phyloP scores from a whole-genome alignment of 139 green algal genomes.

The Monoraphidium neglectum region DNA sequence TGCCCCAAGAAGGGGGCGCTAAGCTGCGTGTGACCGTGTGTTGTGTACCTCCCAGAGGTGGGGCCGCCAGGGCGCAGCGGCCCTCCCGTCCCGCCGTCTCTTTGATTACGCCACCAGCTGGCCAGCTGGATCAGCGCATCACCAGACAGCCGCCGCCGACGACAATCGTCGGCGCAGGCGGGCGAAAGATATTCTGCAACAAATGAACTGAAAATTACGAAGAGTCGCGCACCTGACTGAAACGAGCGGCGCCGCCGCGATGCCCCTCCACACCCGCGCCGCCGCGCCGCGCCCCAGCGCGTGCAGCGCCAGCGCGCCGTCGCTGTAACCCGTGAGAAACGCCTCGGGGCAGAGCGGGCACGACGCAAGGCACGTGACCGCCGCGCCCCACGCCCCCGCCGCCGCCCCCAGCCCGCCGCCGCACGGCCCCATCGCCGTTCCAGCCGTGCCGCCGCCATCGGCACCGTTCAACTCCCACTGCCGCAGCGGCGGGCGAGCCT shows the following conservation, averaged over 20 bases:
- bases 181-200: neutral
- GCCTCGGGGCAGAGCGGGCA: constrained; percentile 28
- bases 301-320: constrained; percentile 47
- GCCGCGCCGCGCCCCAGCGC: constrained; percentile 1
- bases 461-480: neutral
- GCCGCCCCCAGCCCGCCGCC: neutral
- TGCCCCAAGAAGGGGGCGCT: too few species aligned
- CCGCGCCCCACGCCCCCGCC: neutral
- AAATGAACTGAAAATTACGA: neutral
- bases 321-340: constrained; percentile 32
- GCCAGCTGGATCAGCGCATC: neutral
- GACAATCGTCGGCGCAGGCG: neutral
- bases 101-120: neutral
- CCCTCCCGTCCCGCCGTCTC: too few species aligned
- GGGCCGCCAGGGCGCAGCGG: too few species aligned
- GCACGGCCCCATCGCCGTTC: neutral
- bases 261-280: constrained; percentile 29
- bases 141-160: neutral
- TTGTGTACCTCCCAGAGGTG: too few species aligned
- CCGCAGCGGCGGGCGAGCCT: constrained; percentile 24
- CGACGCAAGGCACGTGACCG: constrained; percentile 26
- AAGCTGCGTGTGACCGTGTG: too few species aligned
- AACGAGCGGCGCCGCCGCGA: constrained; percentile 22
- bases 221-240: constrained; percentile 6
- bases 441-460: neutral